phyloP scores from a whole-genome alignment of 2,329 filamentous ascomycete genomes.

The Albifimbria verrucaria region DNA sequence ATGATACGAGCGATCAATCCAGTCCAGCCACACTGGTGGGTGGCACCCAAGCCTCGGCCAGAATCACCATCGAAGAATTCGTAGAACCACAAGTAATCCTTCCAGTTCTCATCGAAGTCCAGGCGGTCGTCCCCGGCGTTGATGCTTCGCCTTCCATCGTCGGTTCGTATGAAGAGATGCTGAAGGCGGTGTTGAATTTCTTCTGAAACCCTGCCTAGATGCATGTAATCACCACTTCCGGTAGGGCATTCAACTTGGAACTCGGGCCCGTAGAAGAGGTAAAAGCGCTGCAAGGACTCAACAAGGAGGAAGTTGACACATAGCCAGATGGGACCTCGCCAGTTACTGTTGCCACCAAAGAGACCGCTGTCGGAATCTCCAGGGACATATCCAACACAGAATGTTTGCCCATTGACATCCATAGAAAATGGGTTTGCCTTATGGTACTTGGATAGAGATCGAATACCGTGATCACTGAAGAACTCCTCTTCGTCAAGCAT shows the following conservation, averaged over 20 bases:
- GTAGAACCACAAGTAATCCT: slow-evolving; percentile 81
- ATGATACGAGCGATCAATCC: slow-evolving; percentile 95
- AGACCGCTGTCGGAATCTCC: slow-evolving; percentile 96
- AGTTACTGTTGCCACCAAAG: slow-evolving; percentile 97
- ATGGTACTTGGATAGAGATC: slow-evolving; percentile 88
- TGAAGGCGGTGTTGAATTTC: slow-evolving; percentile 93
- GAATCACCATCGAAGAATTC: slow-evolving; percentile 96
- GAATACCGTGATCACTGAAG: slow-evolving; percentile 83
- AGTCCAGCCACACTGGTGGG: slow-evolving; percentile 96
- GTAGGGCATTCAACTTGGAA: slow-evolving; percentile 92
- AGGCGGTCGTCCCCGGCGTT: slow-evolving; percentile 81
- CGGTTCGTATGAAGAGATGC: slow-evolving; percentile 81
- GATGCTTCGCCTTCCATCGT: slow-evolving; percentile 84
- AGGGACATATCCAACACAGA: slow-evolving; percentile 83
- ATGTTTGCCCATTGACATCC: slow-evolving; percentile 90
- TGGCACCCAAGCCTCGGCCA: slow-evolving; percentile 84
- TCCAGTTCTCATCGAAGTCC: slow-evolving; percentile 92
- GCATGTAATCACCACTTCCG: slow-evolving; percentile 91
- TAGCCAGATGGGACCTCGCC: slow-evolving; percentile 93
- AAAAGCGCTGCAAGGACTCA: slow-evolving; percentile 91
- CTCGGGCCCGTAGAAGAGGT: slow-evolving; percentile 88
- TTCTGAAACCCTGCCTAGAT: slow-evolving; percentile 89
- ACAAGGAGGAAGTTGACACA: slow-evolving; percentile 94
- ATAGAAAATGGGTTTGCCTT: slow-evolving; percentile 88
- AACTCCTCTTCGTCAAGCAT: slow-evolving; percentile 97